Evolutionary conservation across 805 yeast species (phyloP), one percentile per base, ranked within the genome.

Genomic region (Scheffersomyces lignosus): DNA sequence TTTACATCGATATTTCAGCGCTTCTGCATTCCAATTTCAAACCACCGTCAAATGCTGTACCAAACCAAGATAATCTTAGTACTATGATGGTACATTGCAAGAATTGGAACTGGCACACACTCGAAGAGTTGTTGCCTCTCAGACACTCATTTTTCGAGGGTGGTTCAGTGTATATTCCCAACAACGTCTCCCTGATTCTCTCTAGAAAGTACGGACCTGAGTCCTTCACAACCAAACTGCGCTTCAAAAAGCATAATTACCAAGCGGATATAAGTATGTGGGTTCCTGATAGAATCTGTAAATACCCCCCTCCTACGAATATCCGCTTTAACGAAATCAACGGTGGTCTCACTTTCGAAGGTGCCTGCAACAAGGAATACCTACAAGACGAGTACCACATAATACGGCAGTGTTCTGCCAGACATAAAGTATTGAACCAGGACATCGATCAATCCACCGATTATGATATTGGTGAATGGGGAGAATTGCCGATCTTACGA

Each of bases 1-100:
- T 70, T 37, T 70, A 66, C 44, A 62, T 71, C 37, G 78, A 73
- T 48, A 65, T 73, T 4, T 60, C 72, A 13, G 71, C 73, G 1
- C 45, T 73, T 25, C 56, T 46, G 15, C 55, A 54, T 36, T 43
- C 62, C 30, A 46, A 56, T 49, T 13, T 48, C 12, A 12, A 30
- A 27, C 30, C 31, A 12, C 39, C 39, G 4, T 5, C 12, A 9
- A 10, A 36, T n/a, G 20, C 4, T 4, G 13, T 23, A 6, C 7
- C 15, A 15, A n/a, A 16, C 15, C 4, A 4, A 5, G 25, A 27
- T 5, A 3, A 9, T 4, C 5, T 16, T 3, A 3, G n/a, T 13
- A 31, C 55, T 12, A 52, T 54, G 37, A 45, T 54, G 14, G 66
- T 64, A 10, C 64, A 64, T 39, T 65, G 71, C 49, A 65, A 65